Evolutionary conservation across 352 stramenopile genomes (phyloP).

Genomic region (Phytophthora cryptogea): DNA sequence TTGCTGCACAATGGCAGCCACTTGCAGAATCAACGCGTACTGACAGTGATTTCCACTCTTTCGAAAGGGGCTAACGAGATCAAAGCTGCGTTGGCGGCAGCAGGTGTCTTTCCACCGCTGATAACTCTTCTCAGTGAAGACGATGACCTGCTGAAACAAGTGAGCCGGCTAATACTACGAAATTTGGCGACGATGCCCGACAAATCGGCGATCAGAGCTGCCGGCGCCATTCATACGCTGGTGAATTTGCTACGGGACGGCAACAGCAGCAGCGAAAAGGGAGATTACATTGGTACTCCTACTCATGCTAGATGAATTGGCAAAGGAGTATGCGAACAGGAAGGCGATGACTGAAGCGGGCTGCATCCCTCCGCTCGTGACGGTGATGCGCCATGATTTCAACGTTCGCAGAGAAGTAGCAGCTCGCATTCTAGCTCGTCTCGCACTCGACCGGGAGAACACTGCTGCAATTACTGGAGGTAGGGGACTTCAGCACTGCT

Average conservation of each 20-base stretch:
- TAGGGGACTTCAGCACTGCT: constrained; percentile 11
- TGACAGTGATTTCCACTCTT: constrained; percentile 1
- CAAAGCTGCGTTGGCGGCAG: not conserved
- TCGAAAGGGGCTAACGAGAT: not conserved
- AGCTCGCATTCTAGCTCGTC: constrained; percentile 3
- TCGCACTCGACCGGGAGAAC: constrained; percentile 5
- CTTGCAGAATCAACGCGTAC: constrained; percentile 3
- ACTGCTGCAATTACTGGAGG: constrained; percentile 12
- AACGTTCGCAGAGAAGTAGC: constrained; percentile 14
- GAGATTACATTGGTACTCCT: not conserved
- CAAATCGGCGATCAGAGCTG: constrained; percentile 8
- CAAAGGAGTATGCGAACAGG: not conserved
- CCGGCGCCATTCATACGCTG: constrained; percentile 10
- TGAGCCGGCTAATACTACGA: not conserved
- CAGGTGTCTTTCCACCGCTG: not conserved
- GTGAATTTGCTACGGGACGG: constrained; percentile 14
- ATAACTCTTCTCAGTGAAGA: not conserved
- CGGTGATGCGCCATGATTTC: constrained; percentile 6
- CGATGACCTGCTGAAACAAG: not conserved
- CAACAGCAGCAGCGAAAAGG: not conserved
- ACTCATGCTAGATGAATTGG: constrained; percentile 7
- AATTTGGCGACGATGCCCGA: constrained; percentile 10
- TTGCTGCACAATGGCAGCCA: constrained; percentile 3
- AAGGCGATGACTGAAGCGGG: constrained; percentile 10
- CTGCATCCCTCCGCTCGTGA: constrained; percentile 14